These are phyloP conservation scores for Tephrocybe sp. DNA, from an alignment of 768 basidiomycete species.

Conservation along the genomic window DNA sequence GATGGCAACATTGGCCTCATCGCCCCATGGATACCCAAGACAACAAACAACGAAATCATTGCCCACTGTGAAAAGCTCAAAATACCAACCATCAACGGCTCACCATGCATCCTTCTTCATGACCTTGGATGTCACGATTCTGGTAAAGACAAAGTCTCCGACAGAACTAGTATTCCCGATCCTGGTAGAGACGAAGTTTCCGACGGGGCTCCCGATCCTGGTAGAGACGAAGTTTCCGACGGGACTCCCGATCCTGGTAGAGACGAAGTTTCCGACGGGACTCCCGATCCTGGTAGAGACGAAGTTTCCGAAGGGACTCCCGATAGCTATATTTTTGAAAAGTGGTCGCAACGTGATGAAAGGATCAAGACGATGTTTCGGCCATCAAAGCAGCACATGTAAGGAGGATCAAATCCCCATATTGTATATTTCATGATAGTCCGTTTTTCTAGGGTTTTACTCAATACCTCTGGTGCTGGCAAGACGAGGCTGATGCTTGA, in stretches of 20 bases:
- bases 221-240: background rate
- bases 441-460: background rate
- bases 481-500: background rate
- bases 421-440: too few relatives aligned
- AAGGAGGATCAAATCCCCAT: too few relatives aligned
- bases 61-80: background rate
- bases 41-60: conserved; percentile 1
- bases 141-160: background rate
- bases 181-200: too few relatives aligned
- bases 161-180: too few relatives aligned
- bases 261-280: background rate
- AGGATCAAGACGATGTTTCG: too few relatives aligned
- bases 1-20: conserved; percentile 37
- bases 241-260: background rate
- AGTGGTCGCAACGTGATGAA: too few relatives aligned
- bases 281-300: background rate
- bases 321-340: too few relatives aligned
- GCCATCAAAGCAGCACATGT: too few relatives aligned
- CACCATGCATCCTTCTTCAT: conserved; percentile 1
- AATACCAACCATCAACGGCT: conserved; percentile 48
- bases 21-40: too few relatives aligned
- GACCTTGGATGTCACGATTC: background rate
- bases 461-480: conserved; percentile 1
- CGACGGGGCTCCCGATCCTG: too few relatives aligned
- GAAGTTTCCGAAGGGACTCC: too few relatives aligned